Conservation (phyloP, 345 rosid species). For the Murraya koenigii region DNA sequence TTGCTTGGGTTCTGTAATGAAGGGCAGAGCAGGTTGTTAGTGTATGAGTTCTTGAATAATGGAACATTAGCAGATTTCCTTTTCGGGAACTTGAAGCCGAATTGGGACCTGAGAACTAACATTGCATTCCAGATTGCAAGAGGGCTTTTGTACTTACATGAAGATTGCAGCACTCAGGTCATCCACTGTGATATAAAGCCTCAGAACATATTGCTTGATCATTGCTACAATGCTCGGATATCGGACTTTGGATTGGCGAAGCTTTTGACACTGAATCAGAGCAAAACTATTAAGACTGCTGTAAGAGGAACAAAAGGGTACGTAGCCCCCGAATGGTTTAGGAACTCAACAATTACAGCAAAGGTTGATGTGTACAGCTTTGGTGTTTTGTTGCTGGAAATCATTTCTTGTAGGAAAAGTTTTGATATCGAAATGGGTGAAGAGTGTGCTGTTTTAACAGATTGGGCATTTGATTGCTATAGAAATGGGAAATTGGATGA, state of each 20-base stretch:
- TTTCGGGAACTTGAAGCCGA: not conserved
- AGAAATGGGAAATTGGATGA: conserved; percentile 24
- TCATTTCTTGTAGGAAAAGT: not conserved
- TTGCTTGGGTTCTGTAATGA: conserved; percentile 1
- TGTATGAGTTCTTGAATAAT: conserved; percentile 7
- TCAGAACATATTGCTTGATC: conserved; percentile 5
- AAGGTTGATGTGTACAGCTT: conserved; percentile 7
- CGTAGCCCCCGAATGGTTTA: not conserved
- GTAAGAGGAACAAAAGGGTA: not conserved
- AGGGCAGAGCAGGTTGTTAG: not conserved
- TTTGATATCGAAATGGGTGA: not conserved
- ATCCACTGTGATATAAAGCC: conserved; percentile 17
- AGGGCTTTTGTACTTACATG: not conserved
- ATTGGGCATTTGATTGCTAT: conserved; percentile 45
- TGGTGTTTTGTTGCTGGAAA: not conserved
- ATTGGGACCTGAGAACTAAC: not conserved
- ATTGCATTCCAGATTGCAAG: not conserved
- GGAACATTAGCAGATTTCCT: conserved; percentile 3
- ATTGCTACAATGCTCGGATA: not conserved
- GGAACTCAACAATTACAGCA: not conserved
- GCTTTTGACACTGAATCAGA: not conserved
- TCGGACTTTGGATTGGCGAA: conserved; percentile 2
- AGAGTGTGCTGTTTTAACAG: conserved; percentile 18
- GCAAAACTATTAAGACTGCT: not conserved
- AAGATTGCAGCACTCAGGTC: not conserved